Conservation (phyloP, 78 protist genomes). For the Bigelowiella natans region DNA sequence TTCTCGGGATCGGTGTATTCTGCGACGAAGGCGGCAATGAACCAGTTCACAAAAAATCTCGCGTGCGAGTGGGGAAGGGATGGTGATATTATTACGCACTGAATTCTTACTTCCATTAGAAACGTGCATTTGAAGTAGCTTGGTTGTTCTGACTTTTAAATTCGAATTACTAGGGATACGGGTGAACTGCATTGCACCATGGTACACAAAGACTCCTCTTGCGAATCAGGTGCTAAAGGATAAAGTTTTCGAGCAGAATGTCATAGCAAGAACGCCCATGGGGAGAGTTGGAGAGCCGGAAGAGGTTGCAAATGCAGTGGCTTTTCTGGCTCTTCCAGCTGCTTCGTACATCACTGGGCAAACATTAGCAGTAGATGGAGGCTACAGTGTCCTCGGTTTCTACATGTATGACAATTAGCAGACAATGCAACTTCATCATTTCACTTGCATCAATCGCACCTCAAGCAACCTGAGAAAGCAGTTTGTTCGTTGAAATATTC, state of each 20-base stretch:
- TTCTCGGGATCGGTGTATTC: background rate
- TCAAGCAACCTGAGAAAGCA: too few species aligned
- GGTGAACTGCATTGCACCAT: constrained; percentile 18
- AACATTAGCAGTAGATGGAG: constrained; percentile 25
- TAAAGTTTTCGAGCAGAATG: background rate
- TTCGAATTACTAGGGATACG: too few species aligned
- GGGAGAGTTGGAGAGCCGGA: constrained; percentile 31
- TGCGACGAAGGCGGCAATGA: constrained; percentile 15
- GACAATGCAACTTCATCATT: too few species aligned
- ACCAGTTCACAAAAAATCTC: constrained; percentile 12
- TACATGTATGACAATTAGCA: background rate
- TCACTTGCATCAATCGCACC: too few species aligned
- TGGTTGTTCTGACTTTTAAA: too few species aligned
- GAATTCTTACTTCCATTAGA: too few species aligned
- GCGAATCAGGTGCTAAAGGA: background rate
- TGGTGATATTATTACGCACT: too few species aligned
- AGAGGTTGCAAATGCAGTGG: constrained; percentile 31
- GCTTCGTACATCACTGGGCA: constrained; percentile 37
- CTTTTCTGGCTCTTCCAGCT: constrained; percentile 29
- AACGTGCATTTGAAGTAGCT: too few species aligned
- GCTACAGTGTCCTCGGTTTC: constrained; percentile 9
- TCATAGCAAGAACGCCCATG: constrained; percentile 18
- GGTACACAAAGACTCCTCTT: constrained; percentile 26
- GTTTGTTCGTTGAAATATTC: too few species aligned
- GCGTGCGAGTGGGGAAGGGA: constrained; percentile 25